Percentiles rank a stretch among this genome's conserved stretches.
Evolutionary conservation across 202 grass and related monocot genomes (phyloP).

Genomic region (Elaeis oleifera): DNA sequence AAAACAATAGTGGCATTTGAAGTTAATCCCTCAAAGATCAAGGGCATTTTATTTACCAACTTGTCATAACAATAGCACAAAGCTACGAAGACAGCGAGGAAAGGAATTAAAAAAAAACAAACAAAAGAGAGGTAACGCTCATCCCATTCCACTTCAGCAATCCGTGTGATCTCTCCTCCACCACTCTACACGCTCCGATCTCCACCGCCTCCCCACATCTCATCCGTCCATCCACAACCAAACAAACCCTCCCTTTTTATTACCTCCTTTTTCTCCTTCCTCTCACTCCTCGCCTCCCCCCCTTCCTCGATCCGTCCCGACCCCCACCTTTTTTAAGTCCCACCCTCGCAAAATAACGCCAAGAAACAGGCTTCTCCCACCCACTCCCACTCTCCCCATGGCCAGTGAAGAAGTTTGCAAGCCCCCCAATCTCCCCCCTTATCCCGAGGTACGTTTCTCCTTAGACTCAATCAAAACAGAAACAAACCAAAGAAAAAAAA

Average conservation of each 20-base stretch:
- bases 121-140: constrained; percentile 3
- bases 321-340: constrained; percentile 33
- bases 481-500: too few species aligned
- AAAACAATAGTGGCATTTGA: too few species aligned
- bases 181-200: too few species aligned
- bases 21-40: too few species aligned
- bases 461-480: too few species aligned
- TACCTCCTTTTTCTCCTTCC: not conserved
- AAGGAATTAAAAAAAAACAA: not conserved
- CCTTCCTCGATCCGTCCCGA: constrained; percentile 11
- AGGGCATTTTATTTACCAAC: too few species aligned
- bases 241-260: too few species aligned
- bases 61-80: not conserved
- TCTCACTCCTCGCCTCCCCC: constrained; percentile 34
- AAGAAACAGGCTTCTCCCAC: not conserved
- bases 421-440: constrained; percentile 34
- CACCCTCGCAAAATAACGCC: not conserved
- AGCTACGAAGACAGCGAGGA: not conserved
- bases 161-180: constrained; percentile 24
- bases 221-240: constrained; percentile 15
- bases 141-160: constrained; percentile 41
- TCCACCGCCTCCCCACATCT: constrained; percentile 10
- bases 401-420: constrained; percentile 25
- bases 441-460: constrained; percentile 37
- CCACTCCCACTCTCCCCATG: constrained; percentile 34